Percentiles rank a stretch among this genome's conserved stretches.
Evolutionary conservation across 805 yeast species (phyloP).

Genomic region (Wickerhamiella vanderwaltii): DNA sequence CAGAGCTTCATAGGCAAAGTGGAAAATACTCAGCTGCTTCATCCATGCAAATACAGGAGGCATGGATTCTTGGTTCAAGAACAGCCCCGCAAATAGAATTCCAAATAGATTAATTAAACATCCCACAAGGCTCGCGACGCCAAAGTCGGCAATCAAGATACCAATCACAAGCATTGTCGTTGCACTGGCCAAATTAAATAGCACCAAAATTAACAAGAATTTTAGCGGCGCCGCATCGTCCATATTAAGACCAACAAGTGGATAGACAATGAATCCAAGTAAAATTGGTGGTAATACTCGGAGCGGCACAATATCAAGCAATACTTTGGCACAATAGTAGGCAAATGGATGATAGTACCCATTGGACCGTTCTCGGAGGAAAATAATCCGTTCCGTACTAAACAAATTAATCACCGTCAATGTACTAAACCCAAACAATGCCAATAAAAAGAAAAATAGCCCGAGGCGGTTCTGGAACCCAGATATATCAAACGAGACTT

Average conservation of each 20-base stretch:
- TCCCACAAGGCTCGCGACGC: slow-evolving; percentile 83
- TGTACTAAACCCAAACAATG: slow-evolving; percentile 89
- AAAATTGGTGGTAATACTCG: slow-evolving; percentile 86
- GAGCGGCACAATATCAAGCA: slow-evolving; percentile 87
- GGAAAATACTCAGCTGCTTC: slow-evolving; percentile 81
- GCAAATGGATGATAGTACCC: slow-evolving; percentile 83
- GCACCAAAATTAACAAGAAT: slow-evolving; percentile 53
- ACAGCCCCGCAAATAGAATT: slow-evolving; percentile 82
- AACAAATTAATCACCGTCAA: slow-evolving; percentile 85
- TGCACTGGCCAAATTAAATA: slow-evolving; percentile 80
- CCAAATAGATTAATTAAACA: slow-evolving; percentile 76
- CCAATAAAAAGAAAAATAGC: slow-evolving; percentile 76
- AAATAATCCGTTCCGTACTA: slow-evolving; percentile 76
- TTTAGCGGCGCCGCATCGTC: slow-evolving; percentile 61
- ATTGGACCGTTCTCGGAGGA: slow-evolving; percentile 86
- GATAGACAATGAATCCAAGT: slow-evolving; percentile 69
- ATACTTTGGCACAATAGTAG: slow-evolving; percentile 70
- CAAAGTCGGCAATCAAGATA: slow-evolving; percentile 73
- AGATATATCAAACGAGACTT: slow-evolving; percentile 76
- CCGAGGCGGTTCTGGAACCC: slow-evolving; percentile 96
- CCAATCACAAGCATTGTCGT: slow-evolving; percentile 80
- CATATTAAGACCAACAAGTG: slow-evolving; percentile 78
- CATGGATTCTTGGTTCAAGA: slow-evolving; percentile 67
- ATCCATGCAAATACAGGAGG: slow-evolving; percentile 43
- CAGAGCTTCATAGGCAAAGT: slow-evolving; percentile 89